Evolutionary conservation across 805 yeast genomes (phyloP), one percentile per base, ranked within the genome.

Genomic region (Hanseniaspora thailandica): DNA sequence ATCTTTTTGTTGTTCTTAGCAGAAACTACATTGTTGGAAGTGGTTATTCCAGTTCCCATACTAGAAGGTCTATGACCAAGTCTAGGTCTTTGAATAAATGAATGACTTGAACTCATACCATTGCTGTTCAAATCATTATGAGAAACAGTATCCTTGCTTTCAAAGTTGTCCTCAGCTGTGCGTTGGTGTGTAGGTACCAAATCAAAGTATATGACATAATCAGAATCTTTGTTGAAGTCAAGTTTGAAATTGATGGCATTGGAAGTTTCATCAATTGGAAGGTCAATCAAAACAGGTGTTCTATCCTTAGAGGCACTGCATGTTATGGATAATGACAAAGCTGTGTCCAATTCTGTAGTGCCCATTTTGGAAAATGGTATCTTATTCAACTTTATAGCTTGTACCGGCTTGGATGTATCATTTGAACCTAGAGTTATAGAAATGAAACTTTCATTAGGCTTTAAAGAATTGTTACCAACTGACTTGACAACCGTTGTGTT

Each of bases 301-400:
- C 77, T 82, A 12, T 66, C 69, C 10, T 68, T 58, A 8, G 67
- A 62, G 26, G 68, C 67, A 9, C 63, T 62, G 7, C 68, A 66
- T 55, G 59, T 61, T n/a, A 89, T 75, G 9, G 80, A 79, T 43
- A 89, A 70, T 0, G 95, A 83, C 36, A 89, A 74, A 0, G 95
- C 95, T 3, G 95, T 86, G 60, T 89, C 96, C 36, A 88, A 72
- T 63, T 86, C 93, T 0, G 95, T 84, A n/a, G 81, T 75, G 55
- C 82, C 84, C 2, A 82, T 81, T 60, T 82, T 82, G 1, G 88
- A 75, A 50, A 82, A 69, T 6, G 94, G 87, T n/a, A 84, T 85
- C 35, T 78, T 73, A 57, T 83, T 82, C 53, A 87, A 73, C 45
- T 80, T 78, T 10, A 89, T 75, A 0, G 90, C 85, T 7, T 75